Evolutionary conservation across 768 basidiomycete species (phyloP), one percentile per base, ranked within the genome.

Genomic region (Mycena galericulata): DNA sequence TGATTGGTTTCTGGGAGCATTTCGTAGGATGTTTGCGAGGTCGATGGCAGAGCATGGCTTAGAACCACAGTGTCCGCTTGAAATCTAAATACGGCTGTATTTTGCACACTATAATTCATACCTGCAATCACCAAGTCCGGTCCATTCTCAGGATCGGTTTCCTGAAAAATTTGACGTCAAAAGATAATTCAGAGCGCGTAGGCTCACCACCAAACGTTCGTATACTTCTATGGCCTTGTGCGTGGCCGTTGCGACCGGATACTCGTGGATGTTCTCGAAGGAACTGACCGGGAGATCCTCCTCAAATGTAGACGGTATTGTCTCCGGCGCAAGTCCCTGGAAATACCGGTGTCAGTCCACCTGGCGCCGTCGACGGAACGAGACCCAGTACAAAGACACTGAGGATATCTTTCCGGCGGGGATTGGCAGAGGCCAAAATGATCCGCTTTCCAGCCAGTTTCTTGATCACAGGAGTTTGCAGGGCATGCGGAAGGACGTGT

Each of bases 11-110:
- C 77, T 2, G 87, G 86, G 11, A 87, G 79, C 15, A 89, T 81
- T 14, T 88, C 86, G 56, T 87, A 89, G 11, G 89, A 85, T 1
- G 79, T 79, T 58, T 87, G 85, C 14, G 90, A 86, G 2, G 88
- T 87, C 46, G 87, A 80, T 1, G 92, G 89, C 56, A 88, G 84
- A 0, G 87, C 85, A 72, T 92, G 93, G 5, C 91, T 92, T 45
- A 99, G 82, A n/a, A 99, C 96, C 17, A 99, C 90, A 0, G 98
- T 99, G 77, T 99, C 98, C 70, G 97, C 98, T 96, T 76, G 46
- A 29, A 34, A n/a, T 32, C 49, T 69, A 24, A 62, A 47, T 27
- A 29, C 34, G 41, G 29, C 10, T 45, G 30, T 4, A 12, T 18
- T 45, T 34, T 27, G 30, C 62, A 17, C 9, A 26, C 62, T 29